These are phyloP conservation scores for Cupressus sempervirens DNA, from an alignment of 75 land plant species.

Conservation along the genomic window DNA sequence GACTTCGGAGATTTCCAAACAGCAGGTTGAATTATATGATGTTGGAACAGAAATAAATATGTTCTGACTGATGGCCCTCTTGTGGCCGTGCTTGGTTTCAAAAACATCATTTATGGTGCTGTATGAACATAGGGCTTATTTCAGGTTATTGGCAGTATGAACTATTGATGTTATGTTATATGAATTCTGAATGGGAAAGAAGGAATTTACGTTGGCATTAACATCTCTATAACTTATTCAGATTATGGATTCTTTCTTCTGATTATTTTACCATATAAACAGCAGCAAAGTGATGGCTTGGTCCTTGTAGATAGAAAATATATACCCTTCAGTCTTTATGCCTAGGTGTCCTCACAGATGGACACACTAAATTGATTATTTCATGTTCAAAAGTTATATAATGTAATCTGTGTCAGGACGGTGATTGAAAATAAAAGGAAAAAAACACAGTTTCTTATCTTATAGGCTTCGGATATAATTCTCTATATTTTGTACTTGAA, in stretches of 20 bases:
- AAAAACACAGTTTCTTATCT: neutral
- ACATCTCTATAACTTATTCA: neutral
- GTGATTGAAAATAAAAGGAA: neutral
- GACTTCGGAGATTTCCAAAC: constrained; percentile 97
- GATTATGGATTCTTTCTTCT: neutral
- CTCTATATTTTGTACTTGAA: neutral
- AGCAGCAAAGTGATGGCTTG: neutral
- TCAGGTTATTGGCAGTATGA: neutral
- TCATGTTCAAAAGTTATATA: neutral
- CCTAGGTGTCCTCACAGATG: neutral
- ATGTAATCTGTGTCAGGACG: neutral
- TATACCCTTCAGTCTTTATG: neutral
- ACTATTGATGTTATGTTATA: neutral
- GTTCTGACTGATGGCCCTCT: neutral
- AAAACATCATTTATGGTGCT: neutral
- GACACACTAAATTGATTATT: neutral
- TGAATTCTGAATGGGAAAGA: neutral
- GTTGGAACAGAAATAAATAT: neutral
- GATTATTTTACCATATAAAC: neutral
- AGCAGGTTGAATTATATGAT: constrained; percentile 33
- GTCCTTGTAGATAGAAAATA: neutral
- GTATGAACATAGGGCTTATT: neutral
- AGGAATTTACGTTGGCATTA: neutral
- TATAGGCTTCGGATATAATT: neutral
- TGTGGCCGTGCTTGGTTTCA: neutral